A percentile compares a stretch with the other conserved stretches of the same genome.
Conservation (phyloP, 306 rosid genomes). For the Corylus americana region DNA sequence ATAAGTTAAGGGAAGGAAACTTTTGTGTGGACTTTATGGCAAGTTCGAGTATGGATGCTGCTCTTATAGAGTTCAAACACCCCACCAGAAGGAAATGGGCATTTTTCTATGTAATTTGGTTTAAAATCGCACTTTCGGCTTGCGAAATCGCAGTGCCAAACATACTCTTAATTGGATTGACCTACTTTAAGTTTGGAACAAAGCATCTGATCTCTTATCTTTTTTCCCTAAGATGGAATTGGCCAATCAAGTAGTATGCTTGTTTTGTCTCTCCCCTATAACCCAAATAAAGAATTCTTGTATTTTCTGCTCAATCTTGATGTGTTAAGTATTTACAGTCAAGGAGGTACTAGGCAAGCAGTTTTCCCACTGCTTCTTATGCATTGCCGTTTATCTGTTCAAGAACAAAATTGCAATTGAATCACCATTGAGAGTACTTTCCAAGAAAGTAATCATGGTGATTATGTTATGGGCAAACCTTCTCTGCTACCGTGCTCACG, state of each 20-base stretch:
- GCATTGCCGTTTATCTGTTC: not conserved
- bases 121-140: too few relatives aligned
- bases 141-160: too few relatives aligned
- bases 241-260: not conserved
- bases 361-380: not conserved
- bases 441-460: not conserved
- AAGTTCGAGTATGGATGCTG: not conserved
- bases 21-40: not conserved
- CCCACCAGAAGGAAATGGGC: not conserved
- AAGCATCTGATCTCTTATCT: too few relatives aligned
- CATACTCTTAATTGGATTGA: too few relatives aligned
- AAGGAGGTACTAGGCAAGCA: not conserved
- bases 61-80: not conserved
- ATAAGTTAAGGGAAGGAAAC: not conserved
- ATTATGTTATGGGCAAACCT: constrained; percentile 20
- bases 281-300: not conserved
- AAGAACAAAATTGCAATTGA: not conserved
- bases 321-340: not conserved
- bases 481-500: not conserved
- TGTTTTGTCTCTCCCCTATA: not conserved
- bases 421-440: not conserved
- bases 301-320: constrained; percentile 10
- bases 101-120: not conserved
- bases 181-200: too few relatives aligned
- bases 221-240: too few relatives aligned